phyloP scores from a whole-genome alignment of 2,329 filamentous ascomycete species.

The Byssochlamys sp. region DNA sequence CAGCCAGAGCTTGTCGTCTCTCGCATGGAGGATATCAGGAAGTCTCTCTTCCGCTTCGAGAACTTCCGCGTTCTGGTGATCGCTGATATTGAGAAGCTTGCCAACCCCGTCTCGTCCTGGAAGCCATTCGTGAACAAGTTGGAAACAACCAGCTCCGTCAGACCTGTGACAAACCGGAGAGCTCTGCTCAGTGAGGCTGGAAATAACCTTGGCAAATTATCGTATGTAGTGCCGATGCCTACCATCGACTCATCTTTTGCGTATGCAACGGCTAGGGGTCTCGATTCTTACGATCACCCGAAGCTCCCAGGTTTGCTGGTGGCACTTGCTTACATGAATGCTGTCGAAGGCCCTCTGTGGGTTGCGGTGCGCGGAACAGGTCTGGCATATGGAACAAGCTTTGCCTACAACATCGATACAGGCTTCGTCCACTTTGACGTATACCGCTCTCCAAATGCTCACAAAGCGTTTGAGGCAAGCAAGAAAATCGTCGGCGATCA shows the following conservation, averaged over 20 bases:
- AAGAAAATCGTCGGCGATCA: slow-evolving; percentile 66
- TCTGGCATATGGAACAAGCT: slow-evolving; percentile 79
- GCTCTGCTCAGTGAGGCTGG: slow-evolving; percentile 68
- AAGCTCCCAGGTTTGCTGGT: slow-evolving; percentile 76
- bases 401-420: slow-evolving; percentile 65
- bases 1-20: slow-evolving; percentile 65
- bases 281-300: slow-evolving; percentile 66
- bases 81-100: slow-evolving; percentile 65
- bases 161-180: slow-evolving; percentile 60
- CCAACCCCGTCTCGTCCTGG: slow-evolving; percentile 71
- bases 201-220: slow-evolving; percentile 61
- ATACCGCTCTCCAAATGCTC: slow-evolving; percentile 81
- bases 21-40: slow-evolving; percentile 68
- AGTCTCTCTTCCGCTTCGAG: slow-evolving; percentile 66
- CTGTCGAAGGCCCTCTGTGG: slow-evolving; percentile 91
- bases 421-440: slow-evolving; percentile 76
- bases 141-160: slow-evolving; percentile 46
- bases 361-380: slow-evolving; percentile 84
- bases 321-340: slow-evolving; percentile 80
- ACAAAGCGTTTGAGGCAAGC: slow-evolving; percentile 72
- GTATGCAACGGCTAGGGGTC: slow-evolving; percentile 63
- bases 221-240: slow-evolving; percentile 78
- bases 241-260: slow-evolving; percentile 88
- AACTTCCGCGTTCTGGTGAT: slow-evolving; percentile 82
- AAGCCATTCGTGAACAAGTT: slow-evolving; percentile 50